A percentile compares a stretch with the other conserved stretches of the same genome.
phyloP scores from a whole-genome alignment of 2,329 filamentous ascomycete genomes.

The Trichoderma lentiforme region DNA sequence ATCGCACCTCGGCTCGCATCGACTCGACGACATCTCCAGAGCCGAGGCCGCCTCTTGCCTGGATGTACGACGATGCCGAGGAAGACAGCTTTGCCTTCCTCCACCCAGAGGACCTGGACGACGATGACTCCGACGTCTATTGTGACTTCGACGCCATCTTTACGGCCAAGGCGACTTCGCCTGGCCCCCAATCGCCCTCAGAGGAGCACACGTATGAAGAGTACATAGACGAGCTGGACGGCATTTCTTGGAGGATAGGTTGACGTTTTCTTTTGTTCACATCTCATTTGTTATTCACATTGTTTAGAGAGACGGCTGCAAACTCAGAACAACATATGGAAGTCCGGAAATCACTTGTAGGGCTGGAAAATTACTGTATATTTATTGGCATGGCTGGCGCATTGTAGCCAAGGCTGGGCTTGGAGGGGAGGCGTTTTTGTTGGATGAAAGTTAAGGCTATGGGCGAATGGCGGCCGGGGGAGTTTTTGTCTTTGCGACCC shows the following conservation, averaged over 20 bases:
- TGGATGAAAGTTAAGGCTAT: constrained; percentile 14
- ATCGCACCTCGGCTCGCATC: constrained; percentile 31
- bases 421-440: background rate
- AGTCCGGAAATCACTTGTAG: constrained; percentile 1
- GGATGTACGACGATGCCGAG: constrained; percentile 32
- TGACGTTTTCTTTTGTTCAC: background rate
- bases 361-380: constrained; percentile 19
- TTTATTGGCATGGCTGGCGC: constrained; percentile 19
- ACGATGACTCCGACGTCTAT: constrained; percentile 50
- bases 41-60: constrained; percentile 24
- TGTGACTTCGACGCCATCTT: constrained; percentile 48
- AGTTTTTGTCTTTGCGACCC: background rate
- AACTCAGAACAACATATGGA: background rate
- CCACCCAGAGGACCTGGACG: constrained; percentile 43
- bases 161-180: constrained; percentile 25
- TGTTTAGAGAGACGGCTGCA: background rate
- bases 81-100: constrained; percentile 51
- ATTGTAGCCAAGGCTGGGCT: constrained; percentile 9
- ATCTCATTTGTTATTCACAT: background rate
- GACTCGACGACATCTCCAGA: constrained; percentile 36
- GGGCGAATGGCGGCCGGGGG: constrained; percentile 15
- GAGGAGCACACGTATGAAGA: constrained; percentile 50
- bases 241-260: constrained; percentile 43
- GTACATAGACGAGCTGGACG: constrained; percentile 55
- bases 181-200: constrained; percentile 23